phyloP scores from a whole-genome alignment of 306 rosid species.

The Vigna radiata region DNA sequence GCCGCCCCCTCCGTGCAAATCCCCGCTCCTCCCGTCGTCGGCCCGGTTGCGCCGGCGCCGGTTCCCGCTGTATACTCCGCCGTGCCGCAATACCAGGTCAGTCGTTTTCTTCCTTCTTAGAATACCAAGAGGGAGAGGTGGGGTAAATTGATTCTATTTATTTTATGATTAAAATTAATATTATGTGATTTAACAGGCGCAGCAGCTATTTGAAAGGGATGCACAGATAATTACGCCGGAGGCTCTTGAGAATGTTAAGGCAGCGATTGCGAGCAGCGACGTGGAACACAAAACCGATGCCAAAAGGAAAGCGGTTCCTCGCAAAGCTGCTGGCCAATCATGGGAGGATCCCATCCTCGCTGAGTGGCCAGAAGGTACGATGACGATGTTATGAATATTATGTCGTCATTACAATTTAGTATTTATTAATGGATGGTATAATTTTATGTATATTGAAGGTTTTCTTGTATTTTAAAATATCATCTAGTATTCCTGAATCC shows the following conservation, averaged over 20 bases:
- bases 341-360: conserved; percentile 98
- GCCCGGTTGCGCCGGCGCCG: background rate
- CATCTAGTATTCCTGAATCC: background rate
- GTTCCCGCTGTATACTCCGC: background rate
- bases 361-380: conserved; percentile 94
- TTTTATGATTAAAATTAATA: background rate
- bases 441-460: background rate
- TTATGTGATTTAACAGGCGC: conserved; percentile 67
- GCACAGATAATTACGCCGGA: conserved; percentile 91
- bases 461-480: background rate
- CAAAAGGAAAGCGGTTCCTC: conserved; percentile 92
- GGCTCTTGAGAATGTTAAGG: conserved; percentile 93
- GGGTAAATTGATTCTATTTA: background rate
- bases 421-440: background rate
- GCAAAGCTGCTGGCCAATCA: conserved; percentile 91
- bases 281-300: conserved; percentile 83
- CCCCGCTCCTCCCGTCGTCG: conserved; percentile 18
- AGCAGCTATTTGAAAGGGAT: conserved; percentile 91
- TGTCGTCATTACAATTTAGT: background rate
- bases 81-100: conserved; percentile 8
- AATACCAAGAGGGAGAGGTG: background rate
- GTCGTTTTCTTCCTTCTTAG: background rate
- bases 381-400: background rate
- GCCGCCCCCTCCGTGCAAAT: background rate
- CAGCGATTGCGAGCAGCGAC: conserved; percentile 91